Percentiles rank a stretch among this genome's conserved stretches.
These are phyloP conservation scores for Beta lomatogona DNA, from an alignment of 179 eudicot genomes.

Conservation along the genomic window DNA sequence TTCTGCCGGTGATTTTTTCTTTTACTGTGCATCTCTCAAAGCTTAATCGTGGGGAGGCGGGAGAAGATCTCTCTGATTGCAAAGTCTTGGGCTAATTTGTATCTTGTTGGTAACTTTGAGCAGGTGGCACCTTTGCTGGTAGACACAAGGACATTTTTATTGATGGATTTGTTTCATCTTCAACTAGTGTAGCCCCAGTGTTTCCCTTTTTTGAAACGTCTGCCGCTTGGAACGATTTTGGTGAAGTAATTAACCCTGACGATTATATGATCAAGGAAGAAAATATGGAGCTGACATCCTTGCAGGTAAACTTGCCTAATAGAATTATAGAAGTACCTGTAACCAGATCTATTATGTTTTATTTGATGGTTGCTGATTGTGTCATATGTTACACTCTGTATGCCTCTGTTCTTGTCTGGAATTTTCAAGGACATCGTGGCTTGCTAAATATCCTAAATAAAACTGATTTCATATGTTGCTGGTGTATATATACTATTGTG, in stretches of 20 bases:
- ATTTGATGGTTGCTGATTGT: conserved; percentile 5
- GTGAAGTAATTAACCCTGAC: conserved; percentile 94
- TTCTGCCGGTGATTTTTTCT: not conserved
- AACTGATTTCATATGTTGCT: not conserved
- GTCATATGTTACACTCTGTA: not conserved
- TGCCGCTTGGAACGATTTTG: conserved; percentile 96
- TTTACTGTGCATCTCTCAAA: not conserved
- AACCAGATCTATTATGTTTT: not conserved
- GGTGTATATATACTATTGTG: not conserved
- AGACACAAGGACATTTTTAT: conserved; percentile 66
- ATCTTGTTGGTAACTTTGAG: conserved; percentile 35
- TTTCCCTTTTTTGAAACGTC: conserved; percentile 76
- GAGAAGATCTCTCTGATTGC: conserved; percentile 1
- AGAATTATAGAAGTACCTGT: not conserved
- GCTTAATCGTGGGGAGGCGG: not conserved
- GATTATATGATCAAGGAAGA: conserved; percentile 89
- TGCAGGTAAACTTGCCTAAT: conserved; percentile 48
- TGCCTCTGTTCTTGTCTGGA: not conserved
- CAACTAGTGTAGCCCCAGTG: conserved; percentile 88
- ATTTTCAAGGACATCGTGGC: not conserved
- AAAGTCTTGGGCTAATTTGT: conserved; percentile 4
- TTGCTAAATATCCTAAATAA: not conserved
- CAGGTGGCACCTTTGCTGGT: conserved; percentile 49
- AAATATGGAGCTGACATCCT: conserved; percentile 66
- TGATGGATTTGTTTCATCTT: conserved; percentile 87